Percentiles rank a stretch among this genome's conserved stretches.
phyloP scores from a whole-genome alignment of 169 alveolate species.

The Fabrea salina region DNA sequence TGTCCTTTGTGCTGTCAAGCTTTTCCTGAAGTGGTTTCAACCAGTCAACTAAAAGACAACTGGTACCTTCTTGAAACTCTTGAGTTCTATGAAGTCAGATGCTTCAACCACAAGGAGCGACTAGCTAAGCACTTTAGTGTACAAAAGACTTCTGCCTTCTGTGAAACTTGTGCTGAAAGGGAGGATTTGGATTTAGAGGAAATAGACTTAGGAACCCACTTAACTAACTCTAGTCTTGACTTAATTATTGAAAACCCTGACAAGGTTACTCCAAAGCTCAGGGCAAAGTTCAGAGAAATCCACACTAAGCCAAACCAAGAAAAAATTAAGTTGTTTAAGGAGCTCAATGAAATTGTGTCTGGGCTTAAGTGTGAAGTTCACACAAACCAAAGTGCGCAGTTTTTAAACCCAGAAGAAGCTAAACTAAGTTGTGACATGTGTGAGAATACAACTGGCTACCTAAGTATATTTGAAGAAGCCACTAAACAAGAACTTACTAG shows the following conservation, averaged over 20 bases:
- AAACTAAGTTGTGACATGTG: neutral
- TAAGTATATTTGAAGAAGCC: neutral
- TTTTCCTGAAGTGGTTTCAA: neutral
- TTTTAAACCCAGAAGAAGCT: neutral
- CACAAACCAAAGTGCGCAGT: neutral
- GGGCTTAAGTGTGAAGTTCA: neutral
- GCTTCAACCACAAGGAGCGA: neutral
- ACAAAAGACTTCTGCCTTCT: neutral
- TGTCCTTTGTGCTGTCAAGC: neutral
- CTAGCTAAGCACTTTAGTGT: neutral
- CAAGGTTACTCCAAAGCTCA: neutral
- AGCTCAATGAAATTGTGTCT: neutral
- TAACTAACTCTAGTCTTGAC: neutral
- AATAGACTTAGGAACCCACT: neutral
- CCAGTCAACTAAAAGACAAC: neutral
- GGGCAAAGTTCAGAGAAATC: neutral
- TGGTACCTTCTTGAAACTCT: neutral
- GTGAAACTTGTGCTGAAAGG: neutral
- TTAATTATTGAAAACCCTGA: neutral
- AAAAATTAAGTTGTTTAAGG: neutral
- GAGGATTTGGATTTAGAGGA: neutral
- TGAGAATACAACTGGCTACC: neutral
- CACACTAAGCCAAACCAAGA: neutral
- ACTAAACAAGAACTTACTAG: neutral
- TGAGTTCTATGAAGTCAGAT: neutral